Conservation (phyloP, 176 grass and related monocot species). For the Musa beccarii region DNA sequence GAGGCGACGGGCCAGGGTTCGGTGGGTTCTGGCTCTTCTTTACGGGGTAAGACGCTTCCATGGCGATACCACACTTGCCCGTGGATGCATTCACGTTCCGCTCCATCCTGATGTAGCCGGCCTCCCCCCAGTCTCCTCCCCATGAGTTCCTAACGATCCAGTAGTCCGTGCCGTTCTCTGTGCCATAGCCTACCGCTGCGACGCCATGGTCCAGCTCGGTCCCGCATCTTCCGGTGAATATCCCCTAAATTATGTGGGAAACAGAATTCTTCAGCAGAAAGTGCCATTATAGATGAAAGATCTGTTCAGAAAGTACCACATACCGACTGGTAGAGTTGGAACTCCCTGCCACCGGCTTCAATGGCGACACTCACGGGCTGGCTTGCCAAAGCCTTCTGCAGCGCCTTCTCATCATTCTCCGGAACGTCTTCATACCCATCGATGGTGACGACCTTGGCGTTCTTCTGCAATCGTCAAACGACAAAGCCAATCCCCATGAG, state of each 20-base stretch:
- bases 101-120: conserved; percentile 67
- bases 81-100: conserved; percentile 49
- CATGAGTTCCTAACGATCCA: conserved; percentile 94
- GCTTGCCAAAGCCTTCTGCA: no score
- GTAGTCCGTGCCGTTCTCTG: conserved; percentile 56
- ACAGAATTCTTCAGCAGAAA: no score
- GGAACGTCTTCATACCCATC: conserved; percentile 1
- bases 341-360: no score
- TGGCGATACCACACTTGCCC: conserved; percentile 70
- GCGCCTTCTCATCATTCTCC: neutral
- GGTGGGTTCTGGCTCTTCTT: conserved; percentile 67
- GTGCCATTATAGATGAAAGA: no score
- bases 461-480: neutral
- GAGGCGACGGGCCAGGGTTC: conserved; percentile 71
- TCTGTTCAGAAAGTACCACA: no score
- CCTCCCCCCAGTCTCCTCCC: conserved; percentile 63
- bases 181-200: conserved; percentile 53
- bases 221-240: conserved; percentile 74
- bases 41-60: conserved; percentile 67
- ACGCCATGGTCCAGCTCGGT: conserved; percentile 71
- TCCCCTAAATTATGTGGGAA: conserved; percentile 34
- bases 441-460: neutral
- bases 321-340: neutral
- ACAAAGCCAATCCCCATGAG: no score
- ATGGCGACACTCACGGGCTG: no score